These are phyloP conservation scores for Akanthomyces muscarius DNA, from an alignment of 2,329 filamentous ascomycete genomes.

Conservation along the genomic window DNA sequence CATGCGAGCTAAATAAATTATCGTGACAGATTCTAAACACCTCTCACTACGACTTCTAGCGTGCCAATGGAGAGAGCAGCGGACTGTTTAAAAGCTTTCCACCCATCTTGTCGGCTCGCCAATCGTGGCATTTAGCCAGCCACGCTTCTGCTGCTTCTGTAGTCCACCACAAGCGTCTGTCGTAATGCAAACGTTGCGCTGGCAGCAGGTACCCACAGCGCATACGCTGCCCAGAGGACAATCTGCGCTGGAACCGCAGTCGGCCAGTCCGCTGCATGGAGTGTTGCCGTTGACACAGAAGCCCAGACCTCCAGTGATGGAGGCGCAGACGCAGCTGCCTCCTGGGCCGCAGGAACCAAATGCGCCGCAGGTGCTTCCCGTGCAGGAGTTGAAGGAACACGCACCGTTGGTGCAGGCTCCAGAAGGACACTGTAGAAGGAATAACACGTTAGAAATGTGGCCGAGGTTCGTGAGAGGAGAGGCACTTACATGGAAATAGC, in stretches of 20 bases:
- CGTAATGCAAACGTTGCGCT: slow-evolving; percentile 9
- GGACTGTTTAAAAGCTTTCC: neutral
- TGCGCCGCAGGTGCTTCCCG: neutral
- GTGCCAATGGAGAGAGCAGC: neutral
- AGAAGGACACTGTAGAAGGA: neutral
- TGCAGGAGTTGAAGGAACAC: slow-evolving; percentile 9
- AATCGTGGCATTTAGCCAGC: slow-evolving; percentile 11
- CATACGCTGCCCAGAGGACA: slow-evolving; percentile 12
- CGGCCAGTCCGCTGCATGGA: neutral
- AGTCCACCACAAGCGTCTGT: slow-evolving; percentile 7
- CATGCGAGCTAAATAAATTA: too few relatives aligned
- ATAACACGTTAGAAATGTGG: neutral
- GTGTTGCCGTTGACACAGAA: slow-evolving; percentile 15
- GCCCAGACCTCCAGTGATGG: slow-evolving; percentile 6
- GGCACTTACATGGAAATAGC: slow-evolving; percentile 8
- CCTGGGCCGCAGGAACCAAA: slow-evolving; percentile 8
- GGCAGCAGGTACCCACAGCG: slow-evolving; percentile 10
- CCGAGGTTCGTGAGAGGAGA: neutral
- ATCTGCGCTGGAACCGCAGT: neutral
- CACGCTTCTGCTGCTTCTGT: neutral
- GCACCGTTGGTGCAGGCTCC: slow-evolving; percentile 13
- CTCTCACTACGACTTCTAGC: too few relatives aligned
- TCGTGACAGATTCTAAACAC: too few relatives aligned
- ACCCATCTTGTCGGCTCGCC: slow-evolving; percentile 7
- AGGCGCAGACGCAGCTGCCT: slow-evolving; percentile 12